phyloP scores from a whole-genome alignment of 2,329 filamentous ascomycete genomes.

The Fusarium tjaetaba region DNA sequence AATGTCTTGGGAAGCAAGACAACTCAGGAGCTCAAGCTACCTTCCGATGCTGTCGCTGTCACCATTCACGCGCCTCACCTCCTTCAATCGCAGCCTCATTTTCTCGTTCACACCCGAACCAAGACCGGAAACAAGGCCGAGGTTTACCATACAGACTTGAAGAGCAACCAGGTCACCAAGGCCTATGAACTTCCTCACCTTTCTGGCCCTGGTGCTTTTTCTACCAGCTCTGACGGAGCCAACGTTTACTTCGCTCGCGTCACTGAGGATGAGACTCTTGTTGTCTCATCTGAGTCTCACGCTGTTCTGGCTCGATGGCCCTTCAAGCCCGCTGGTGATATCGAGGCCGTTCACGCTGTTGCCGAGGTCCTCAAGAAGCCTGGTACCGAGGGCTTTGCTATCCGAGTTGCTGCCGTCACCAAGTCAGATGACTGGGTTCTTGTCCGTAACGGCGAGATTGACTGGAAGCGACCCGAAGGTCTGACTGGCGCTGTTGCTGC shows the following conservation, averaged over 20 bases:
- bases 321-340: conserved; percentile 56
- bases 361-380: conserved; percentile 83
- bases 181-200: conserved; percentile 82
- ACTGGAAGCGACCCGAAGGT: conserved; percentile 85
- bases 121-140: conserved; percentile 79
- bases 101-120: conserved; percentile 84
- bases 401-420: conserved; percentile 78
- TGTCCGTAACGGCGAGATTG: conserved; percentile 80
- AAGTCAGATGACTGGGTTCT: conserved; percentile 81
- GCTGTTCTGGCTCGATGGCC: conserved; percentile 81
- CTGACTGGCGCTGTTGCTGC: conserved; percentile 83
- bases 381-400: conserved; percentile 74
- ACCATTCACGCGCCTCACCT: conserved; percentile 80
- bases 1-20: conserved; percentile 74
- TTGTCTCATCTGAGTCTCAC: conserved; percentile 81
- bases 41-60: conserved; percentile 59
- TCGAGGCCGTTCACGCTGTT: conserved; percentile 71
- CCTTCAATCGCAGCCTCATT: conserved; percentile 78
- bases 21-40: conserved; percentile 64
- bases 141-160: conserved; percentile 83
- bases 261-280: conserved; percentile 75
- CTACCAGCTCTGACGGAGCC: conserved; percentile 78
- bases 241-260: conserved; percentile 92
- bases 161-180: conserved; percentile 74
- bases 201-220: conserved; percentile 77